These are phyloP conservation scores for Diplodia mutila DNA, from an alignment of 2,329 filamentous ascomycete species.

Conservation along the genomic window DNA sequence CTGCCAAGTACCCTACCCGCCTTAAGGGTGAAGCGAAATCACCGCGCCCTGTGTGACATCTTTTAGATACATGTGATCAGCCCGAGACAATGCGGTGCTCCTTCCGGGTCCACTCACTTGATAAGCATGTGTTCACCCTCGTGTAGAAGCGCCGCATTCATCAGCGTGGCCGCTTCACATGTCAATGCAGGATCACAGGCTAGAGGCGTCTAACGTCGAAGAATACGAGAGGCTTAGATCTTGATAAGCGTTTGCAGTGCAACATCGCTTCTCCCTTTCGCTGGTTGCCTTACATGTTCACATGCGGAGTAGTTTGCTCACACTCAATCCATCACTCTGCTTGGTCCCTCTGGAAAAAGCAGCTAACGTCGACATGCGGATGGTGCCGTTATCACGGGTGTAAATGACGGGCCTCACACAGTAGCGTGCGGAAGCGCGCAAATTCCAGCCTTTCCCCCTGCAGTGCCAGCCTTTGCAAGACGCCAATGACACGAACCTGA, in stretches of 20 bases:
- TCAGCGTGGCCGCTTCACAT: not conserved
- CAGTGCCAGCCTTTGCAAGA: too few relatives aligned
- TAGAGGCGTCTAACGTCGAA: not conserved
- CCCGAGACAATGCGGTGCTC: not conserved
- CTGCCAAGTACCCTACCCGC: not conserved
- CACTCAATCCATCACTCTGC: not conserved
- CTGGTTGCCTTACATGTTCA: not conserved
- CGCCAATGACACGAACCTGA: too few relatives aligned
- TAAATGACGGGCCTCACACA: not conserved
- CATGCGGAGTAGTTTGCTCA: not conserved
- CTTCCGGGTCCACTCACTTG: not conserved
- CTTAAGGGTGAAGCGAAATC: not conserved
- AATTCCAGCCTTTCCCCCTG: too few relatives aligned
- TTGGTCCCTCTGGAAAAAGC: not conserved
- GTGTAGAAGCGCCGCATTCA: not conserved
- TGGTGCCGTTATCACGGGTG: not conserved
- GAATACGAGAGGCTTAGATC: not conserved
- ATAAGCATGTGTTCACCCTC: not conserved
- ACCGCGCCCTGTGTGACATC: not conserved
- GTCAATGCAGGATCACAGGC: not conserved
- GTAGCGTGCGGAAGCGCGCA: not conserved
- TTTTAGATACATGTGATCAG: not conserved
- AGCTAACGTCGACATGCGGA: not conserved
- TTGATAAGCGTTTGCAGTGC: not conserved
- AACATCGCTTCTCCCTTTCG: not conserved